Conservation (phyloP, 2,329 filamentous ascomycete genomes). For the Aphanocladium album region DNA sequence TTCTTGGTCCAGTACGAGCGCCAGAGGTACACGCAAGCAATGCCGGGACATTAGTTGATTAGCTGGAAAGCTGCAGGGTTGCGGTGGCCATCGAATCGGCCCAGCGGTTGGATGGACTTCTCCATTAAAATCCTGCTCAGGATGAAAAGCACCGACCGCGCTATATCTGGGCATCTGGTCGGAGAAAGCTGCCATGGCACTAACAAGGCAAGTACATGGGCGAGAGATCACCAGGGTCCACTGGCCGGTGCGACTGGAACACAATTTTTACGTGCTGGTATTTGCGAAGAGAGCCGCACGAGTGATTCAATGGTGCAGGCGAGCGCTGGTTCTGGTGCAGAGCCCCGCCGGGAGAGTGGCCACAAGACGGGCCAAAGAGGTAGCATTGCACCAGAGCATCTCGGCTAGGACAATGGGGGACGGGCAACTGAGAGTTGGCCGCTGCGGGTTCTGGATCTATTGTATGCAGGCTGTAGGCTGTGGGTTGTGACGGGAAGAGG, state of each 20-base stretch:
- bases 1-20: background rate
- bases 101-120: slow-evolving; percentile 4
- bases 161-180: slow-evolving; percentile 7
- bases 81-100: slow-evolving; percentile 6
- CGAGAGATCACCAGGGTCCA: slow-evolving; percentile 5
- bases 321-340: background rate
- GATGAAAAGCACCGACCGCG: background rate
- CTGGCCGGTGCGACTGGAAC: background rate
- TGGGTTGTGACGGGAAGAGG: background rate
- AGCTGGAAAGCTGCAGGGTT: background rate
- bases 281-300: background rate
- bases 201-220: background rate
- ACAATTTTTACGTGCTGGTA: background rate
- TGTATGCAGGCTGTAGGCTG: background rate
- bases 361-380: background rate
- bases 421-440: background rate
- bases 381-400: slow-evolving; percentile 5
- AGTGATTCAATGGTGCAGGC: too few species aligned
- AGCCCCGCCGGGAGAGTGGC: background rate
- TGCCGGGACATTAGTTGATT: background rate
- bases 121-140: background rate
- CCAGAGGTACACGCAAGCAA: background rate
- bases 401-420: background rate
- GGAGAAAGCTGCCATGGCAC: background rate
- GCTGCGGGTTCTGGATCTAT: slow-evolving; percentile 1